Conservation (phyloP, 352 stramenopile species). For the Globisporangium polare region DNA sequence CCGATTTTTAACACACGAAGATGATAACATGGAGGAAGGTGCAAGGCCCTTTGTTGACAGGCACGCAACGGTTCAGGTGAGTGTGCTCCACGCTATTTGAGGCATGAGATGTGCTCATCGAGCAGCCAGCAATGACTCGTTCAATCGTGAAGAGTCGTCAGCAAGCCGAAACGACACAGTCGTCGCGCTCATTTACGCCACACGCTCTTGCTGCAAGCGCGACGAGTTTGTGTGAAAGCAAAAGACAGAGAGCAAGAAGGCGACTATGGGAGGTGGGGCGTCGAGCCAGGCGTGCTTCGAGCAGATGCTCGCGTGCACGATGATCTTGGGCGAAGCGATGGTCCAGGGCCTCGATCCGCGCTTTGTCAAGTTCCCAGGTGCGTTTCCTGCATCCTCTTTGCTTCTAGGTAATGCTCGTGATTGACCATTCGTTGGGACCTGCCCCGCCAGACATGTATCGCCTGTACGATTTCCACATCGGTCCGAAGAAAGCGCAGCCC, state of each 20-base stretch:
- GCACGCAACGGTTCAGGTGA: background rate
- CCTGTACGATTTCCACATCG: conserved; percentile 80
- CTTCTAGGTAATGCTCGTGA: background rate
- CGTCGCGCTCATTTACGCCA: background rate
- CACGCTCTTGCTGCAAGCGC: background rate
- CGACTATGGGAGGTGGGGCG: conserved; percentile 55
- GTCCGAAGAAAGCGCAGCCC: conserved; percentile 49
- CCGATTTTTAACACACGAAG: conserved; percentile 46
- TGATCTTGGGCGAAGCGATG: conserved; percentile 81
- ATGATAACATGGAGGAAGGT: background rate
- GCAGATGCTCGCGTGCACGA: conserved; percentile 85
- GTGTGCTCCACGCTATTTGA: conserved; percentile 3
- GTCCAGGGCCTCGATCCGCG: conserved; percentile 74
- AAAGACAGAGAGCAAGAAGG: background rate
- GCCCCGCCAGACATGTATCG: conserved; percentile 53
- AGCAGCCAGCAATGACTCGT: background rate
- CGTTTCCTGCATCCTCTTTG: background rate
- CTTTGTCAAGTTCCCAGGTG: conserved; percentile 74
- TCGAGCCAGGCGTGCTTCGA: conserved; percentile 70
- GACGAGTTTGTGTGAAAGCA: background rate
- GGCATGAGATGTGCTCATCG: background rate
- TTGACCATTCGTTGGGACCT: background rate
- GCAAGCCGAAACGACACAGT: background rate
- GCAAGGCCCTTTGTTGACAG: background rate
- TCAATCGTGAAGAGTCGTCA: conserved; percentile 1